These are phyloP conservation scores for Alloascoidea africana DNA, from an alignment of 805 yeast species.

Conservation along the genomic window DNA sequence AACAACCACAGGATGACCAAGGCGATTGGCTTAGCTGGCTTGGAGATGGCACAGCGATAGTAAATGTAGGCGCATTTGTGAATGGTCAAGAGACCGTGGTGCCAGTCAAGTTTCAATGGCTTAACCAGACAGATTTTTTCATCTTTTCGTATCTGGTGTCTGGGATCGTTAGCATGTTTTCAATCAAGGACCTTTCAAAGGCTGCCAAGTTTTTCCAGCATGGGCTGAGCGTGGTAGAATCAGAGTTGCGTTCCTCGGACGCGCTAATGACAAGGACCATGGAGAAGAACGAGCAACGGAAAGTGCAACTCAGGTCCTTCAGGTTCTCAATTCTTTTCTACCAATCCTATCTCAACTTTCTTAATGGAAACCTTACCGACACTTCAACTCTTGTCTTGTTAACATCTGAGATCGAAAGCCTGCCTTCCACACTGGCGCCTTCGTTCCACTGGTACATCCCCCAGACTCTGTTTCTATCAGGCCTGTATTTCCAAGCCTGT, in stretches of 20 bases:
- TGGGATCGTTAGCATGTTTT: neutral
- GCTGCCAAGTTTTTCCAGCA: neutral
- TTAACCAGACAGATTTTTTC: slow-evolving; percentile 1
- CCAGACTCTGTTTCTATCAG: slow-evolving; percentile 2
- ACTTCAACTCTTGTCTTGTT: neutral
- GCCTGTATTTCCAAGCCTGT: neutral
- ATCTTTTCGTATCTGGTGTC: slow-evolving; percentile 2
- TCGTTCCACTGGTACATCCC: slow-evolving; percentile 1
- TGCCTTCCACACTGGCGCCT: neutral
- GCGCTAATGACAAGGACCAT: neutral
- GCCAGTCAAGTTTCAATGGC: neutral
- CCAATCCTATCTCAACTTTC: neutral
- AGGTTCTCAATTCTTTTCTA: neutral
- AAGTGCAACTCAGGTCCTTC: slow-evolving; percentile 1
- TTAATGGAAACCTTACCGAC: neutral
- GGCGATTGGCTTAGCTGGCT: neutral
- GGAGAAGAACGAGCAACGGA: neutral
- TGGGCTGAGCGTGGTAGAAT: neutral
- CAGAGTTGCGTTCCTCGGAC: slow-evolving; percentile 2
- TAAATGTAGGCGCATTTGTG: neutral
- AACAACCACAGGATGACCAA: neutral
- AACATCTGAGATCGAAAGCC: too few species aligned
- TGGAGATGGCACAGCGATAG: neutral
- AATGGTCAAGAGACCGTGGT: neutral
- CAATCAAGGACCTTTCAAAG: neutral